Conservation (phyloP, 139 green algal species). For the Chlorella sp. region DNA sequence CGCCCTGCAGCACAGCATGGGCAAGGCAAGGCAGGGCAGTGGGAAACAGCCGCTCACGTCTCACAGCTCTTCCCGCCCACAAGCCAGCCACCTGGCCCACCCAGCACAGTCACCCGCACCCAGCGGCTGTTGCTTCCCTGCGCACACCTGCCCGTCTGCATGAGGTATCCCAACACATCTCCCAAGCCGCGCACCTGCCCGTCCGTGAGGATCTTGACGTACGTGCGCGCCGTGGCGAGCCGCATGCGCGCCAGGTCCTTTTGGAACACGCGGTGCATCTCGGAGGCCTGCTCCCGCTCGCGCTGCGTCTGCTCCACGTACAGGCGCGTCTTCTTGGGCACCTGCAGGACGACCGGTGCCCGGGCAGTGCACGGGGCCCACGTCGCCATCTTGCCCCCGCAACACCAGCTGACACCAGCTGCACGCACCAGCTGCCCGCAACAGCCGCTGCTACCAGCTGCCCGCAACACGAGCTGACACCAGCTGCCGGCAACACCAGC, state of each 20-base stretch:
- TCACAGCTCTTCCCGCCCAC: too few species aligned
- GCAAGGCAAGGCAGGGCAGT: background rate
- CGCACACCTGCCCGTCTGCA: background rate
- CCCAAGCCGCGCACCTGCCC: constrained; percentile 31
- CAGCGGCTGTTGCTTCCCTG: background rate
- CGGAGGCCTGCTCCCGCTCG: constrained; percentile 37
- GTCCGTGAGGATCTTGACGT: constrained; percentile 66
- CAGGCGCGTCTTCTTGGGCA: constrained; percentile 70
- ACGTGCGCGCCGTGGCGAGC: constrained; percentile 51
- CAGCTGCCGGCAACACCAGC: too few species aligned
- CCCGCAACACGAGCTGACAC: too few species aligned
- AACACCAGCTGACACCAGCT: too few species aligned
- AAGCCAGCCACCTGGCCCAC: background rate
- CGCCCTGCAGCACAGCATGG: constrained; percentile 27
- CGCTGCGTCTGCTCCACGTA: constrained; percentile 70
- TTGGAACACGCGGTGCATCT: constrained; percentile 31
- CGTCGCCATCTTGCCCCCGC: too few species aligned
- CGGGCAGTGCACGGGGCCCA: background rate
- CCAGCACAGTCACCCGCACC: background rate
- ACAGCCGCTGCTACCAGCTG: too few species aligned
- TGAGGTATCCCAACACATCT: background rate
- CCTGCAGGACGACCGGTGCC: constrained; percentile 3
- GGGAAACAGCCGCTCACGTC: background rate
- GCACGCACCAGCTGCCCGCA: too few species aligned
- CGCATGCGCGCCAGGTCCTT: constrained; percentile 58